Percentiles rank a stretch among this genome's conserved stretches.
phyloP scores from a whole-genome alignment of 106 monocot species.

The Allium sativum region DNA sequence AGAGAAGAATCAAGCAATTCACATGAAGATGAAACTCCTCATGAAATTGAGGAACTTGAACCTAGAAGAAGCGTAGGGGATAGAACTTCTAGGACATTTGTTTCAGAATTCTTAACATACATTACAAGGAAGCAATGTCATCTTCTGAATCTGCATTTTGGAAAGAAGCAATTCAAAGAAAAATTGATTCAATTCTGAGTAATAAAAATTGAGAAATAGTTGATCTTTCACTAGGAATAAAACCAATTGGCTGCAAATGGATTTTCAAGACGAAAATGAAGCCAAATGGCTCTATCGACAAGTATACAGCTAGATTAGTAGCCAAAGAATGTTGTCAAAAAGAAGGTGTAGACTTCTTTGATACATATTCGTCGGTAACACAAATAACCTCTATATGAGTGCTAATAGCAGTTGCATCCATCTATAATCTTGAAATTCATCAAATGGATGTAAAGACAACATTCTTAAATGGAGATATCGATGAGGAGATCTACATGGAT shows the following conservation, averaged over 20 bases:
- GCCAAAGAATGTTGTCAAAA: neutral
- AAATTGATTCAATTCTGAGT: no score
- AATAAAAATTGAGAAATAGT: no score
- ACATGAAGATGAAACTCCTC: no score
- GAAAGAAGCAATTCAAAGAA: neutral
- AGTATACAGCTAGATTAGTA: neutral
- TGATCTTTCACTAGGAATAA: no score
- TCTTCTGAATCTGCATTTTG: neutral
- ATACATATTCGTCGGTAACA: neutral
- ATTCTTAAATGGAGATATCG: neutral
- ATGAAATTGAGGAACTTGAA: no score
- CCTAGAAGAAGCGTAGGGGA: no score
- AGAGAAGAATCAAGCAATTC: no score
- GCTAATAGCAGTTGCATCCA: neutral
- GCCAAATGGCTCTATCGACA: neutral
- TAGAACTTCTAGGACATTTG: no score
- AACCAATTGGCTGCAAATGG: no score
- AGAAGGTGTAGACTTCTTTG: neutral
- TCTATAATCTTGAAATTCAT: neutral
- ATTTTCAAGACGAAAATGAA: no score
- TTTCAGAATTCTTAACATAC: no score
- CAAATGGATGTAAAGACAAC: neutral
- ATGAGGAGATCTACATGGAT: neutral
- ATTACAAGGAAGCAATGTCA: neutral
- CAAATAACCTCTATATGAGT: neutral